These are phyloP conservation scores for Diaporthe sp. DNA, from an alignment of 2,329 filamentous ascomycete genomes.

Conservation along the genomic window DNA sequence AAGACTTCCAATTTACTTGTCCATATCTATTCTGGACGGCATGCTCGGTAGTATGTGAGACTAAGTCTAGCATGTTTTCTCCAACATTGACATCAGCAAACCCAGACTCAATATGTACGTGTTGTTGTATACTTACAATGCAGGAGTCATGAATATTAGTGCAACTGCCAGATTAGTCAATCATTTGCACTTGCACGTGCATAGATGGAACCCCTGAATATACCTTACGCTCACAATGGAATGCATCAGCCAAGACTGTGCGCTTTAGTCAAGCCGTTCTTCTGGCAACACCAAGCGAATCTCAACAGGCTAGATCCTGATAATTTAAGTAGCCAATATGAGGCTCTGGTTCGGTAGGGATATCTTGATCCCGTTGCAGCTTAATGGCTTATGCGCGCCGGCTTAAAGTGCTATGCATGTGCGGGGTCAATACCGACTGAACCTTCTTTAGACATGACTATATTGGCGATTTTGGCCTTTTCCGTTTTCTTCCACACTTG, in stretches of 20 bases:
- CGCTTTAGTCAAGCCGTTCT: no score
- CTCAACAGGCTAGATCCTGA: not conserved
- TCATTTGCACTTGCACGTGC: not conserved
- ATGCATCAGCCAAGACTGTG: not conserved
- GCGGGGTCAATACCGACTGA: not conserved
- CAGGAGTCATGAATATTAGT: not conserved
- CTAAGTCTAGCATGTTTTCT: not conserved
- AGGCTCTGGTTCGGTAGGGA: not conserved
- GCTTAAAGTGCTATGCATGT: not conserved
- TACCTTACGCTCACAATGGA: not conserved
- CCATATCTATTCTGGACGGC: not conserved
- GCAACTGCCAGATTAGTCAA: not conserved
- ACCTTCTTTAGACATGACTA: no score
- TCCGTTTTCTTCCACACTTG: no score
- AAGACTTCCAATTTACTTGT: not conserved
- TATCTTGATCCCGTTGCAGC: conserved; percentile 15
- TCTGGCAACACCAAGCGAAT: not conserved
- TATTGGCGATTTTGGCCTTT: no score
- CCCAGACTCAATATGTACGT: not conserved
- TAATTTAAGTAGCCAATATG: no score
- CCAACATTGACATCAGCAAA: not conserved
- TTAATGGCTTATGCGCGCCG: not conserved
- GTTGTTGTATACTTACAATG: not conserved
- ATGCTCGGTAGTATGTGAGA: not conserved
- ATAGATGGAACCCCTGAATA: not conserved